Base-by-base conservation (phyloP, 345 rosid species). In the Eucalyptus globulus region DNA sequence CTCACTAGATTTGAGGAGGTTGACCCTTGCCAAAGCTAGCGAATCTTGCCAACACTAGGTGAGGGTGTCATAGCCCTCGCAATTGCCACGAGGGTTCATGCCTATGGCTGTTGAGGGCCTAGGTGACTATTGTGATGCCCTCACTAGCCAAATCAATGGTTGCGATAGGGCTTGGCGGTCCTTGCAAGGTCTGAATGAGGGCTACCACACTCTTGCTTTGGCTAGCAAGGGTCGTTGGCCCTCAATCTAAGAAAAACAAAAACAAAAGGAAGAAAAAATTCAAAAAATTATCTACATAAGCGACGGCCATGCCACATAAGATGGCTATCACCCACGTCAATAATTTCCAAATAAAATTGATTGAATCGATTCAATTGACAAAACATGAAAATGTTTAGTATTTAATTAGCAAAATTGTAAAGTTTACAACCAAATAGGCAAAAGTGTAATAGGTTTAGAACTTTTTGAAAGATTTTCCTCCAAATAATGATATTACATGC, bases 381-480 rank as follows among this genome's bases (percentile, higher is more conserved):
- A 22, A 24, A 56, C 1, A 26, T 56, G 6, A 56, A 56, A 24
- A 56, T 24, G 0, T 56, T 24, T 56, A 56, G 12, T 56, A 11
- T 6, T 22, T 26, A 56, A 56, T 56, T 24, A 0, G 1, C 13
- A 56, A 56, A 56, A 24, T 56, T 24, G 11, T 19, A 56, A 56
- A 56, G 1, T 56, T 56, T 10, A 56, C 1, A 2, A 56, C 0
- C 1, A 56, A 22, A 24, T 26, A 22, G 0, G 9, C 3, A 56
- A 56, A 56, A 56, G 27, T 22, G 0, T 53, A 53, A 21, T 22
- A 56, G 2, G 0, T 24, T 56, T 56, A 56, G 0, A 0, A 56
- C 3, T 56, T 56, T 56, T 10, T 56, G 6, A 6, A 56, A 10
- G 29, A 56, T 56, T 56, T 56, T 24, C 29, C 2, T 53, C 2